Evolutionary conservation across 2,329 filamentous ascomycete species (phyloP), one percentile per base, ranked within the genome.

Genomic region (Aspergillus floridensis): DNA sequence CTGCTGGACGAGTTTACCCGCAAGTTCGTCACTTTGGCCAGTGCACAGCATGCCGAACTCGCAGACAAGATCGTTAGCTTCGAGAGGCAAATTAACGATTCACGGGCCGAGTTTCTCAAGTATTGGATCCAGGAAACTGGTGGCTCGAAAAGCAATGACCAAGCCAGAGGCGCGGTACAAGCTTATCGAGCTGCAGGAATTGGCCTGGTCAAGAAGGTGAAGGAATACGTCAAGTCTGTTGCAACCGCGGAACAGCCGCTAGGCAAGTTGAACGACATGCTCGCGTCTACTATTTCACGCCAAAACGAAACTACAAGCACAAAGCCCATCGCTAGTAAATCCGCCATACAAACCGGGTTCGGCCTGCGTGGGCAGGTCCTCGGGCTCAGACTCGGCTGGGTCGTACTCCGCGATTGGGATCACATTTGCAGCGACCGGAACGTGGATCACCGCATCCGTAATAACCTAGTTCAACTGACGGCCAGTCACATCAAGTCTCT

Each of bases 1-100:
- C 21, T 62, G 8, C 53, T 65, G 4, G 61, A 65, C n/a, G 59
- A 62, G 38, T 53, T 59, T 8, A 62, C 63, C 2, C 58, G 53
- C 12, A 50, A 60, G 24, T 65, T 65, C 44, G 50, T 62, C 24
- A 16, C 29, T 5, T 41, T 46, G 6, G 54, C 58, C 22, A 58
- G 53, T 46, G 10, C 38, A 14, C 44, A 14, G 5, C 58, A 60
- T 32, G n/a, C 32, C 2, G 11, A 19, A 3, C 21, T 62, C 16
- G 16, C 49, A n/a, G 47, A 47, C 12, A 44, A 49, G 4, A 29
- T 61, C 19, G 38, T 44, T 12, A 3, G 11, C 5, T 29, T 26
- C 19, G 58, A 57, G 22, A 41, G 16, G 22, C 32, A 48, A 5
- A 24, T 52, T 3, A 41, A 53, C 12, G 5, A 19, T 6, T 35